A percentile compares a stretch with the other conserved stretches of the same genome.
These are phyloP conservation scores for Leishmania turanica DNA, from an alignment of 208 protist species.

Conservation along the genomic window DNA sequence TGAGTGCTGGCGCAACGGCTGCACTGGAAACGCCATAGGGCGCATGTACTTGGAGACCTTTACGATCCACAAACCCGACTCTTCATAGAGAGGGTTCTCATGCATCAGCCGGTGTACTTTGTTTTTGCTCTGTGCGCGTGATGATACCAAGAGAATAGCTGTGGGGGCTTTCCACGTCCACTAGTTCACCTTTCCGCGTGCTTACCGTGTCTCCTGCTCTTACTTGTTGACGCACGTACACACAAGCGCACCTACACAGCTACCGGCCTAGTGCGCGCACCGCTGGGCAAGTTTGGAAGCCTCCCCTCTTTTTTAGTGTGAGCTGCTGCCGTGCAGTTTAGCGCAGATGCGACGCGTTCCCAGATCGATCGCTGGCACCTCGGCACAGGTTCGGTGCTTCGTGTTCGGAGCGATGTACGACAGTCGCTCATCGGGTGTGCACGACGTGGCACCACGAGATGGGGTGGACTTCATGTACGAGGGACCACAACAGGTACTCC, in stretches of 20 bases:
- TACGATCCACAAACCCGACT: too few species aligned
- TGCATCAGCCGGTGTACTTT: background rate
- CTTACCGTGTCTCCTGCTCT: background rate
- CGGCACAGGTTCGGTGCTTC: slow-evolving; percentile 8
- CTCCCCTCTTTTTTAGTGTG: background rate
- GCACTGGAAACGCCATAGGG: background rate
- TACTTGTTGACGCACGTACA: background rate
- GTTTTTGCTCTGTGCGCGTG: background rate
- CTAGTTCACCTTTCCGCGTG: background rate
- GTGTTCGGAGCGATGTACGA: slow-evolving; percentile 82
- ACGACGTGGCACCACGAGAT: slow-evolving; percentile 83
- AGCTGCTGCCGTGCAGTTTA: background rate
- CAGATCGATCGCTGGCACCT: background rate
- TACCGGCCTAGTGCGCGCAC: background rate
- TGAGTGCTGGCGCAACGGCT: background rate
- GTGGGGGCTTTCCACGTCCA: background rate
- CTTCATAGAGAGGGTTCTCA: background rate
- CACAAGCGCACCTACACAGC: background rate
- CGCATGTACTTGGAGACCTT: background rate
- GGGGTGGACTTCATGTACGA: slow-evolving; percentile 81
- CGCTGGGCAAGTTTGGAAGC: background rate
- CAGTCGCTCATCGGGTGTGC: slow-evolving; percentile 70
- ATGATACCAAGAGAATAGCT: background rate
- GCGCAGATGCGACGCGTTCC: slow-evolving; percentile 12
- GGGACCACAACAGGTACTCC: slow-evolving; percentile 62